phyloP scores from a whole-genome alignment of 179 eudicot genomes.

The Gypsophila paniculata region DNA sequence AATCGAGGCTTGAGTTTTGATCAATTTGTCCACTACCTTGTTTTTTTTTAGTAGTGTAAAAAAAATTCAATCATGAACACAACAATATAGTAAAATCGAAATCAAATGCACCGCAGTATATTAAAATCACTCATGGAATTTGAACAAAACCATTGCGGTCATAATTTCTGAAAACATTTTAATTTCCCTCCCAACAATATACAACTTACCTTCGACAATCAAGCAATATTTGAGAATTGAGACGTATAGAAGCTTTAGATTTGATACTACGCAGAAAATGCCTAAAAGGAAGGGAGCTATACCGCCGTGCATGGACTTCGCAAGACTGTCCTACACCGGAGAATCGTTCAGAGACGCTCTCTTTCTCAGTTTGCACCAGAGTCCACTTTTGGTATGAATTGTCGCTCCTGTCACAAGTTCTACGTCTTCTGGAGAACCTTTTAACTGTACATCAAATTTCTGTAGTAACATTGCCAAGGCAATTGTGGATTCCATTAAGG shows the following conservation, averaged over 20 bases:
- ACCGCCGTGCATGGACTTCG: neutral
- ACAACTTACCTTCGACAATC: neutral
- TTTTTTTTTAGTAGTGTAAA: too few species aligned
- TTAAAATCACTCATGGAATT: too few species aligned
- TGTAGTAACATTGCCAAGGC: constrained; percentile 80
- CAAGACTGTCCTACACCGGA: constrained; percentile 3
- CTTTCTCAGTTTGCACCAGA: constrained; percentile 77
- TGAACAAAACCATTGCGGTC: neutral
- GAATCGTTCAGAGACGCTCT: constrained; percentile 33
- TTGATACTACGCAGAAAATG: neutral
- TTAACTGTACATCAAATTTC: constrained; percentile 79
- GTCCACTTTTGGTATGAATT: constrained; percentile 86
- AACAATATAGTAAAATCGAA: too few species aligned
- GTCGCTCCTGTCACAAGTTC: constrained; percentile 97
- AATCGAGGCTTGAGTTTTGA: too few species aligned
- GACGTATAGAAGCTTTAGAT: neutral
- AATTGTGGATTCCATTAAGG: constrained; percentile 97
- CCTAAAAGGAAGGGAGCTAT: neutral
- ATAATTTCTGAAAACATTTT: neutral
- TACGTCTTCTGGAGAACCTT: constrained; percentile 74
- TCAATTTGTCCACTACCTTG: too few species aligned
- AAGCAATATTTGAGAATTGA: too few species aligned
- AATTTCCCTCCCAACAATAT: neutral
- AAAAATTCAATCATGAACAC: too few species aligned
- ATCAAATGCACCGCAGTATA: too few species aligned